Evolutionary conservation across 345 rosid species (phyloP).

Genomic region (Acer yangbiense): DNA sequence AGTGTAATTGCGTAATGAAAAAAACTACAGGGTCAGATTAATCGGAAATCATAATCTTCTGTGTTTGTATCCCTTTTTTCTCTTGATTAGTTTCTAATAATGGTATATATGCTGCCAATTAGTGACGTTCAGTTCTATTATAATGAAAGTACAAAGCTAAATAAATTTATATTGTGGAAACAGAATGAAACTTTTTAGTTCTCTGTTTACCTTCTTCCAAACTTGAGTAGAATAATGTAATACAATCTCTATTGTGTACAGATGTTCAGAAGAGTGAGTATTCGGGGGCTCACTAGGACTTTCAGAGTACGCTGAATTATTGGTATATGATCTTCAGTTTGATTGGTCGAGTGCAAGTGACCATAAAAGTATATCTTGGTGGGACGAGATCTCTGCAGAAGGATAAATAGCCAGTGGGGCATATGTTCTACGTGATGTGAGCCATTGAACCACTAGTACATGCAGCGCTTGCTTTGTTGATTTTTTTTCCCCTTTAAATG

Average conservation of each 20-base stretch:
- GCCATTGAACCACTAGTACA: constrained; percentile 5
- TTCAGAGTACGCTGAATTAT: constrained; percentile 7
- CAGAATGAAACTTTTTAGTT: background rate
- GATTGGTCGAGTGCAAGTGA: background rate
- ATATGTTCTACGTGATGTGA: background rate
- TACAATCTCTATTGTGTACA: background rate
- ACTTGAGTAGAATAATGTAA: background rate
- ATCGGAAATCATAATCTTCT: background rate
- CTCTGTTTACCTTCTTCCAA: background rate
- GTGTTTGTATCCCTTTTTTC: background rate
- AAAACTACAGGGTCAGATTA: background rate
- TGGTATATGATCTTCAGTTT: constrained; percentile 4
- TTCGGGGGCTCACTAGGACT: background rate
- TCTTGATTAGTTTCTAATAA: background rate
- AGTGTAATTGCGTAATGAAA: background rate
- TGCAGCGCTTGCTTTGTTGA: constrained; percentile 11
- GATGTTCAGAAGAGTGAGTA: background rate
- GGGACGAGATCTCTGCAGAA: background rate
- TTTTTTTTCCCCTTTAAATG: constrained; percentile 12
- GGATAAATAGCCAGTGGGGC: constrained; percentile 5
- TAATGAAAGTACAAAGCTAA: background rate
- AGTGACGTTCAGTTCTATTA: background rate
- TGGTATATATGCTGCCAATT: background rate
- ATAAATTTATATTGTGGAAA: background rate
- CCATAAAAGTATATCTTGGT: background rate